phyloP scores from a whole-genome alignment of 2,329 filamentous ascomycete species.

The Monilinia fructigena region DNA sequence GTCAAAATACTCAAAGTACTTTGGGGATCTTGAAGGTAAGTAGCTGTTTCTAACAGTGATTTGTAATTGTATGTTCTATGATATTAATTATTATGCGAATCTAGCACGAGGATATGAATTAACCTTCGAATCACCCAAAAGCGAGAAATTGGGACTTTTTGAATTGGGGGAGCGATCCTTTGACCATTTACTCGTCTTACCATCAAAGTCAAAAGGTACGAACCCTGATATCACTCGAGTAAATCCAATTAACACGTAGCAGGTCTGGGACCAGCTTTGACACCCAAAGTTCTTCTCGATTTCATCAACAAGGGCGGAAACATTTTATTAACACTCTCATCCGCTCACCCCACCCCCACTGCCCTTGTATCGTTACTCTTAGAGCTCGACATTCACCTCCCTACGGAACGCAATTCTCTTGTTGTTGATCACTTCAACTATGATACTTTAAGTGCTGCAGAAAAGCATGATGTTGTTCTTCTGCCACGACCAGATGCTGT shows the following conservation, averaged over 20 bases:
- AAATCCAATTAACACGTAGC: slow-evolving; percentile 23
- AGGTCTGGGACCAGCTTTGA: slow-evolving; percentile 86
- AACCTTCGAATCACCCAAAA: slow-evolving; percentile 80
- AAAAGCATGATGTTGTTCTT: slow-evolving; percentile 86
- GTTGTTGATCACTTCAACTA: slow-evolving; percentile 97
- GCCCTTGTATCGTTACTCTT: slow-evolving; percentile 75
- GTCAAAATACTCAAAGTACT: slow-evolving; percentile 77
- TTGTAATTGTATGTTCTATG: slow-evolving; percentile 7
- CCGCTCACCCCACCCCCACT: slow-evolving; percentile 65
- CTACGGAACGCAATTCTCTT: slow-evolving; percentile 77
- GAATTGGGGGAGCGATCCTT: slow-evolving; percentile 82
- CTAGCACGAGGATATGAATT: slow-evolving; percentile 80
- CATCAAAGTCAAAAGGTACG: slow-evolving; percentile 82
- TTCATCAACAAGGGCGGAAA: slow-evolving; percentile 93
- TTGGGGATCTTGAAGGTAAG: slow-evolving; percentile 69
- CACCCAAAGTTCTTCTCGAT: slow-evolving; percentile 80
- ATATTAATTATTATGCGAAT: slow-evolving; percentile 25
- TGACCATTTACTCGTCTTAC: slow-evolving; percentile 87
- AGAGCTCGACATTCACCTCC: slow-evolving; percentile 87
- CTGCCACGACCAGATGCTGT: slow-evolving; percentile 65
- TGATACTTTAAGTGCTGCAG: slow-evolving; percentile 71
- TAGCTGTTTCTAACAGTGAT: slow-evolving; percentile 25
- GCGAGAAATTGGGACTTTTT: slow-evolving; percentile 74
- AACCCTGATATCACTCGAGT: slow-evolving; percentile 18
- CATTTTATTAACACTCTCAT: slow-evolving; percentile 80